A percentile compares a stretch with the other conserved stretches of the same genome.
These are phyloP conservation scores for Zelopaecilomyces penicillatus DNA, from an alignment of 2,329 filamentous ascomycete species.

Conservation along the genomic window DNA sequence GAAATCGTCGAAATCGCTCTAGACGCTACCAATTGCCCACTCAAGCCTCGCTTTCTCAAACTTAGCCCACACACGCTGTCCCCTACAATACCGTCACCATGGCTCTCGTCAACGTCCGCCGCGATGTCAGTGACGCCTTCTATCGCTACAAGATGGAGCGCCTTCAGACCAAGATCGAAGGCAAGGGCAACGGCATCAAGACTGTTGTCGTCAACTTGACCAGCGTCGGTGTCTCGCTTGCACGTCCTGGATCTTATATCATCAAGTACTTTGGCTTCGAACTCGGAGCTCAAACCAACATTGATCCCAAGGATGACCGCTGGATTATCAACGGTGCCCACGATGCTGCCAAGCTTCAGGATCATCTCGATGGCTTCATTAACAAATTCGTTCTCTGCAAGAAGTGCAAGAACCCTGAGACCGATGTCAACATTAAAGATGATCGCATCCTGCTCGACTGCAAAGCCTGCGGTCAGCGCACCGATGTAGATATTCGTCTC, in stretches of 20 bases:
- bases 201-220: slow-evolving; percentile 93
- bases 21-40: background rate
- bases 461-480: slow-evolving; percentile 95
- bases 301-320: slow-evolving; percentile 91
- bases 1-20: slow-evolving; percentile 8
- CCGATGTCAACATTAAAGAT: slow-evolving; percentile 90
- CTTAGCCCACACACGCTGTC: background rate
- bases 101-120: slow-evolving; percentile 97
- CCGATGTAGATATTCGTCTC: slow-evolving; percentile 82
- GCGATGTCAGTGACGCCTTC: slow-evolving; percentile 96
- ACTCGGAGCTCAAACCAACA: slow-evolving; percentile 96
- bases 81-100: slow-evolving; percentile 54
- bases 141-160: slow-evolving; percentile 99
- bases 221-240: slow-evolving; percentile 85
- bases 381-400: slow-evolving; percentile 98
- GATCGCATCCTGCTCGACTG: slow-evolving; percentile 88
- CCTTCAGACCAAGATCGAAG: slow-evolving; percentile 97
- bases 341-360: slow-evolving; percentile 89
- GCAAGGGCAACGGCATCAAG: slow-evolving; percentile 99
- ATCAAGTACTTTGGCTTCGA: slow-evolving; percentile 99
- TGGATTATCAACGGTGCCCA: slow-evolving; percentile 99
- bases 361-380: slow-evolving; percentile 98
- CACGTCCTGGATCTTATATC: slow-evolving; percentile 85
- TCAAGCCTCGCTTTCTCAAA: background rate
- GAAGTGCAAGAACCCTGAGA: slow-evolving; percentile 99